A percentile compares a stretch with the other conserved stretches of the same genome.
Conservation (phyloP, 2,329 filamentous ascomycete species). For the Tolypocladium endophyticum region DNA sequence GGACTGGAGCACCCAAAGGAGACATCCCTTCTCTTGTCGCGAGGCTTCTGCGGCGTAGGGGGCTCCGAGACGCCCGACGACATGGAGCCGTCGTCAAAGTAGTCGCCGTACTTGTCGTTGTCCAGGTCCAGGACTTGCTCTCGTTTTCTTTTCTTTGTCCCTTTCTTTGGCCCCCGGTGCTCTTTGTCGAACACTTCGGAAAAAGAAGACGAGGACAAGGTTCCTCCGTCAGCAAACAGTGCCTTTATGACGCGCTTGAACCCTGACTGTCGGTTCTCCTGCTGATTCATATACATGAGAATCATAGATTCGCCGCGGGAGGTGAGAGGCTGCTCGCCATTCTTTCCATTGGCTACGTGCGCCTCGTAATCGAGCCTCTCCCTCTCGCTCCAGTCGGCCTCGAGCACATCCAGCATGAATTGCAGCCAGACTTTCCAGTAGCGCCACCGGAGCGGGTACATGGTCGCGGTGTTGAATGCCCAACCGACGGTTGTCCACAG, state of each 20-base stretch:
- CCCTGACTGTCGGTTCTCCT: slow-evolving; percentile 32
- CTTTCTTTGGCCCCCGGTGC: slow-evolving; percentile 26
- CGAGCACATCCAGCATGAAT: slow-evolving; percentile 68
- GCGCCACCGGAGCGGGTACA: slow-evolving; percentile 64
- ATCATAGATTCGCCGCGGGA: slow-evolving; percentile 47
- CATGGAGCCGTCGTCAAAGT: slow-evolving; percentile 45
- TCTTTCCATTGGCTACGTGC: slow-evolving; percentile 9
- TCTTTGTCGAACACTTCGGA: slow-evolving; percentile 60
- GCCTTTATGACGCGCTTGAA: slow-evolving; percentile 51
- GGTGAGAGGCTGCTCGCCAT: slow-evolving; percentile 13
- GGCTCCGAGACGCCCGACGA: slow-evolving; percentile 36
- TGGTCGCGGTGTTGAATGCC: slow-evolving; percentile 81
- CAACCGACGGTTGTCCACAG: slow-evolving; percentile 88
- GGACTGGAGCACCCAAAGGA: slow-evolving; percentile 12
- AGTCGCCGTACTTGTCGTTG: slow-evolving; percentile 49
- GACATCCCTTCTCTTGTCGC: slow-evolving; percentile 10
- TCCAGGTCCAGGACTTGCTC: slow-evolving; percentile 42
- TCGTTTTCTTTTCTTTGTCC: slow-evolving; percentile 39
- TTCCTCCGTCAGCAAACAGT: slow-evolving; percentile 54
- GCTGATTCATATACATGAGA: slow-evolving; percentile 43
- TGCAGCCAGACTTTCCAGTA: slow-evolving; percentile 74
- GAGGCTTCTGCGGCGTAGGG: slow-evolving; percentile 30
- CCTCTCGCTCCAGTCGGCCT: slow-evolving; percentile 56
- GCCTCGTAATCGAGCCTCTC: slow-evolving; percentile 33
- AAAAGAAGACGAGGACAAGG: slow-evolving; percentile 43